These are phyloP conservation scores for Gracilaria vermiculophylla DNA, from an alignment of 23 red algal species.

Conservation along the genomic window DNA sequence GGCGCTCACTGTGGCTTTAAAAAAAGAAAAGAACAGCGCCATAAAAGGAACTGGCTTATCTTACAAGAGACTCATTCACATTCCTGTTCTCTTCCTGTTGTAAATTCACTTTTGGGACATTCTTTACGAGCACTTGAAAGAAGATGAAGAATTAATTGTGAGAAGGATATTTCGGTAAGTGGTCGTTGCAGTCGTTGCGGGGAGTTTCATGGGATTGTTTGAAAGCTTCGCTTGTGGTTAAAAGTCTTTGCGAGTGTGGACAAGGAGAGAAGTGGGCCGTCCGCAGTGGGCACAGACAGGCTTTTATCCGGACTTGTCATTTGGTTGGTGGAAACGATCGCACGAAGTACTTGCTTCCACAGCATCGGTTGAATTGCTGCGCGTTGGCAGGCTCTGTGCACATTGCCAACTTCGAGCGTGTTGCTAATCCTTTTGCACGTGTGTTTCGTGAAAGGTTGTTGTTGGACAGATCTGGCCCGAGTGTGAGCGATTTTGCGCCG, in stretches of 20 bases:
- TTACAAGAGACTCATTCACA: too few species aligned
- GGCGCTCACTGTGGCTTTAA: too few species aligned
- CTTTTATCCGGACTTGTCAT: conserved; percentile 34
- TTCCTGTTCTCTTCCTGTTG: too few species aligned
- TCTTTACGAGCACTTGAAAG: too few species aligned
- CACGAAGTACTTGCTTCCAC: conserved; percentile 61
- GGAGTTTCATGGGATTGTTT: conserved; percentile 13
- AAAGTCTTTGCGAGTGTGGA: conserved; percentile 7
- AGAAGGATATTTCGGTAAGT: neutral
- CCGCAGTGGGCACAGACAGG: conserved; percentile 24
- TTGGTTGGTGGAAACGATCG: conserved; percentile 64
- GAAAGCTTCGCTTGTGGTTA: neutral
- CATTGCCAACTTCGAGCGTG: conserved; percentile 36
- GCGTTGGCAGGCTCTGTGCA: conserved; percentile 24
- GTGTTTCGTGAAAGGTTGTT: conserved; percentile 17
- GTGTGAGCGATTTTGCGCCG: conserved; percentile 47
- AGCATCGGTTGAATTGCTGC: conserved; percentile 61
- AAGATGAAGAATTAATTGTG: conserved; percentile 28
- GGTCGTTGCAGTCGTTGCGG: conserved; percentile 52
- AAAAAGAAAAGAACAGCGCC: too few species aligned
- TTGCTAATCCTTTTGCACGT: conserved; percentile 60
- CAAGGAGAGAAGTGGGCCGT: conserved; percentile 21
- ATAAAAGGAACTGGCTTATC: too few species aligned
- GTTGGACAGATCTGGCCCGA: conserved; percentile 56
- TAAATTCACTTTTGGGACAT: too few species aligned